Conservation (phyloP, 2,329 filamentous ascomycete species). For the Nigrospora oryzae region DNA sequence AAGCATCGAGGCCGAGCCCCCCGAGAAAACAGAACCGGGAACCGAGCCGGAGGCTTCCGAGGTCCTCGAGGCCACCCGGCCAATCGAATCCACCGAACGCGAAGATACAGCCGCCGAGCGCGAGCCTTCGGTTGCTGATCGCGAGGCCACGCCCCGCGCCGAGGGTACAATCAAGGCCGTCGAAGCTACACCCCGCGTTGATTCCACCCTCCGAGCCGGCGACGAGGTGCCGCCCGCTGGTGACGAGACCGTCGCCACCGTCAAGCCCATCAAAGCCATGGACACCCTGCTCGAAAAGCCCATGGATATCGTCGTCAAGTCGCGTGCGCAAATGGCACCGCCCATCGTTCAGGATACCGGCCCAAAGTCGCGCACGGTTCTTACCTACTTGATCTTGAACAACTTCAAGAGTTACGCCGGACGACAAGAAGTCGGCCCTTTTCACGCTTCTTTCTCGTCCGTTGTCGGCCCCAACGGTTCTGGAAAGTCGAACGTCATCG, state of each 20-base stretch:
- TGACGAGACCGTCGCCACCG: constrained; percentile 39
- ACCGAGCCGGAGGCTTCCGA: too few species aligned
- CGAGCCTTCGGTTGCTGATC: too few species aligned
- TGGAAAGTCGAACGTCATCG: constrained; percentile 97
- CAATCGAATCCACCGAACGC: too few species aligned
- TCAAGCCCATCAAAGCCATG: constrained; percentile 68
- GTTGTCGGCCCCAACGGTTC: constrained; percentile 97
- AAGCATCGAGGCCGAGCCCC: too few species aligned
- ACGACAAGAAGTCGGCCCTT: constrained; percentile 88
- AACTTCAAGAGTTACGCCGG: constrained; percentile 99
- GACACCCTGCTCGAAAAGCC: constrained; percentile 76
- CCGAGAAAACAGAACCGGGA: too few species aligned
- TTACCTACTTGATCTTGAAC: constrained; percentile 82
- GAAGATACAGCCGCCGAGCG: too few species aligned
- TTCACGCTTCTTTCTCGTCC: constrained; percentile 94
- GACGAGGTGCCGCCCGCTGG: constrained; percentile 49
- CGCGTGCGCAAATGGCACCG: constrained; percentile 56
- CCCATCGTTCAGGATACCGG: constrained; percentile 64
- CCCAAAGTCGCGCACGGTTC: constrained; percentile 81
- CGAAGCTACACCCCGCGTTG: too few species aligned
- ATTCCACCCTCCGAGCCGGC: neutral
- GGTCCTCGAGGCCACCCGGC: too few species aligned
- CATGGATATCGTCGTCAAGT: constrained; percentile 89
- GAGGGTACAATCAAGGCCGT: too few species aligned
- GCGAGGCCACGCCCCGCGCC: too few species aligned